Evolutionary conservation across 2,329 filamentous ascomycete species (phyloP), one percentile per base, ranked within the genome.

Genomic region (Penicillium sp.): DNA sequence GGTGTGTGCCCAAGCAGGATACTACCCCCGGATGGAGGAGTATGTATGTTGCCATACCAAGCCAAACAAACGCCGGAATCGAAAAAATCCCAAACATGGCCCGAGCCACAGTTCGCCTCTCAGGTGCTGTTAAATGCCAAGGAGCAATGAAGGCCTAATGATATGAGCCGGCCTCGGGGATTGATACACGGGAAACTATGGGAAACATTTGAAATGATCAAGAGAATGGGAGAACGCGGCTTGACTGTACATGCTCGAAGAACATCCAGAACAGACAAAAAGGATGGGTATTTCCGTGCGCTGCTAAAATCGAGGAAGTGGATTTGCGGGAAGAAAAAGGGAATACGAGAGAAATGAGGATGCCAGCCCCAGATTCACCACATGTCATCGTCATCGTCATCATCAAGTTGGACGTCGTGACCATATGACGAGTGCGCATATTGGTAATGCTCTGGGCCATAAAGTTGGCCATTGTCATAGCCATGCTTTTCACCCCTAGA

Each of bases 361-460:
- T 53, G 37, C 52, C 53, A 52, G 44, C 43, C 58, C 49, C 55
- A 54, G 41, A 45, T 62, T 75, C 66, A 77, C 75, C 75, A 77
- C 73, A 76, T 76, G 57, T 75, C 72, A 50, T 72, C 68, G 52
- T 75, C 72, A 52, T 75, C 72, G 43, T 74, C 71, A 41, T 69
- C 68, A 54, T 72, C 68, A 55, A 70, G 56, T 50, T 72, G 71
- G 44, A 64, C 64, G 58, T 72, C 70, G 42, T 74, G 71, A 31
- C 69, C 67, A 55, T 68, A 69, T 35, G 67, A 64, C 45, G 68
- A 68, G 53, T 72, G 68, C 44, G 67, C 68, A 53, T 73, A 68
- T 50, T 70, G 67, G 44, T 70, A 62, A 46, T 70, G 65, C 14
- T 65, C 65, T 11, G 63, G 58, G 36, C 61, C 64, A 52, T 72